Evolutionary conservation across 768 basidiomycete species (phyloP), one percentile per base, ranked within the genome.

Genomic region (Hericium rajendrae): DNA sequence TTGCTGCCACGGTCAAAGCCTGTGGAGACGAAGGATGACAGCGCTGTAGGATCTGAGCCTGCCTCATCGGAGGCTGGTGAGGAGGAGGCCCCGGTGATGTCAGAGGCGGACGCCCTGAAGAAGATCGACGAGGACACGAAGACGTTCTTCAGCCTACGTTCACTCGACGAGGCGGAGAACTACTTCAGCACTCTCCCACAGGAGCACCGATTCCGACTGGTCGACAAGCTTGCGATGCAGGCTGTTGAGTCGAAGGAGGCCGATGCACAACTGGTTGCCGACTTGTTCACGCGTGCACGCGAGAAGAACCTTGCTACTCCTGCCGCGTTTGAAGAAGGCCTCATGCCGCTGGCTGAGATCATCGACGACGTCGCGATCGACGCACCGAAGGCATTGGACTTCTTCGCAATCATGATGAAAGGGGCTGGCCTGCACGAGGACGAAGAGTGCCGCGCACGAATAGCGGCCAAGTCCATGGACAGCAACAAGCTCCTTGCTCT

Each of bases 291-390:
- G 6, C 78, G 78, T 55, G 83, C 82, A 10, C 71, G 76, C 37
- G 77, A 77, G 46, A 88, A 85, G 72, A 76, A 74, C 43, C 73
- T 85, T 28, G 83, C 85, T 60, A 74, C 81, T 1, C 52, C 76
- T 3, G 79, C 77, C 4, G 69, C 78, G 3, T 85, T 97, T 69
- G 86, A 91, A 71, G 78, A 85, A 57, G 91, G 91, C 13, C 84
- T 95, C 68, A 67, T 66, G 49, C 76, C 79, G 0, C 76, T 82
- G 53, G 82, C 85, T 26, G 90, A 92, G 70, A 71, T 85, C 56
- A 77, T 98, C 64, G 91, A 93, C 64, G 93, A 97, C 66, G 80
- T 94, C 58, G 85, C 86, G 32, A 85, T 94, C 63, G 94, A 98
- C 68, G 88, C 88, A 49, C 94, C 95, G 8, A 86, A 85, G 66